Conservation (phyloP, 148 eudicot species). For the Vaccinium macrocarpon region DNA sequence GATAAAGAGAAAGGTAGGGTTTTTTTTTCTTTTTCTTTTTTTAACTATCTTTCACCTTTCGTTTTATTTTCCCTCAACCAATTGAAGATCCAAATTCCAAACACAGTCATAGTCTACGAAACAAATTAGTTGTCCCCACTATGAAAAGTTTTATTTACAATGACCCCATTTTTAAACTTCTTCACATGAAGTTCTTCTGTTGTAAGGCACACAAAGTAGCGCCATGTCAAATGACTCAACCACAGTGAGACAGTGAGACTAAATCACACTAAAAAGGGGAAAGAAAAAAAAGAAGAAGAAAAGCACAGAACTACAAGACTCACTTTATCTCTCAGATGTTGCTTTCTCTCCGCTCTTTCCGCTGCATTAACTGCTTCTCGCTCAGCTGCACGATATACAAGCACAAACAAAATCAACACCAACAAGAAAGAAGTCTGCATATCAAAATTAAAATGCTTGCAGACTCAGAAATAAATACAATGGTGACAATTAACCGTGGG, state of each 20-base stretch:
- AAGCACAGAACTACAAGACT: background rate
- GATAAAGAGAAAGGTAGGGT: background rate
- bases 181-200: background rate
- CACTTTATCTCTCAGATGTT: conserved; percentile 14
- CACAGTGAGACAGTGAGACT: conserved; percentile 3
- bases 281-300: background rate
- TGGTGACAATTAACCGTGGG: background rate
- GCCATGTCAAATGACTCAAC: background rate
- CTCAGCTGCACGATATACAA: conserved; percentile 52
- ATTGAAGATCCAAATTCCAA: background rate
- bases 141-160: background rate
- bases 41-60: background rate
- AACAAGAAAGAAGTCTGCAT: background rate
- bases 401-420: conserved; percentile 5
- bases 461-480: background rate
- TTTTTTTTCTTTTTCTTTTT: background rate
- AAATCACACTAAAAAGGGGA: background rate
- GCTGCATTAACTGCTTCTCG: conserved; percentile 61
- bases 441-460: background rate
- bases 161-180: background rate
- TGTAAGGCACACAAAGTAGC: background rate
- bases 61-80: background rate
- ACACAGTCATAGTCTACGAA: background rate
- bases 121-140: background rate
- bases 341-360: conserved; percentile 16